phyloP scores from a whole-genome alignment of 352 stramenopile species.

The Pythium dissotocum region DNA sequence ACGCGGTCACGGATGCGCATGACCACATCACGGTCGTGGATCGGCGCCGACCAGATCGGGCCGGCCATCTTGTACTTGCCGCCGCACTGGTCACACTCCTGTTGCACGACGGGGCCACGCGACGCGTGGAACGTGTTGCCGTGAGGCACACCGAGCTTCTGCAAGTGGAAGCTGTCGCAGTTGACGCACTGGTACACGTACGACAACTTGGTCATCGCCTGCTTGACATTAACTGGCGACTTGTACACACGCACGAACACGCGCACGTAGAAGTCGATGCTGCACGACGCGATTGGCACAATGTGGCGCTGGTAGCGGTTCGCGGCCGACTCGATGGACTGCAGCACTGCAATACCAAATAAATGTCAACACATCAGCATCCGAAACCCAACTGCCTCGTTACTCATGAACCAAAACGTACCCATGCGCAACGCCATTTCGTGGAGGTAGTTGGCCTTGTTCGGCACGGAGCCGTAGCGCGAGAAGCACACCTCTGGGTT shows the following conservation, averaged over 20 bases:
- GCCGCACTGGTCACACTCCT: slow-evolving; percentile 77
- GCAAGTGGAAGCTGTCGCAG: slow-evolving; percentile 98
- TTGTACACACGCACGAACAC: slow-evolving; percentile 99
- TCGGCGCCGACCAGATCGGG: slow-evolving; percentile 96
- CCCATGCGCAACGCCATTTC: slow-evolving; percentile 87
- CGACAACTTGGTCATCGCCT: slow-evolving; percentile 90
- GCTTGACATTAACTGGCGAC: slow-evolving; percentile 94
- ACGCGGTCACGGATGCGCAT: slow-evolving; percentile 81
- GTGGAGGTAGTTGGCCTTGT: slow-evolving; percentile 89
- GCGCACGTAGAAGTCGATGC: slow-evolving; percentile 99
- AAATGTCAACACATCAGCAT: background rate
- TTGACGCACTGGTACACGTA: slow-evolving; percentile 91
- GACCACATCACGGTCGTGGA: slow-evolving; percentile 94
- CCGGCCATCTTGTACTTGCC: slow-evolving; percentile 92
- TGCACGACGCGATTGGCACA: slow-evolving; percentile 96
- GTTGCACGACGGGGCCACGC: slow-evolving; percentile 65
- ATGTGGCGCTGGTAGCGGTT: slow-evolving; percentile 97
- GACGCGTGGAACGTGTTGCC: slow-evolving; percentile 87
- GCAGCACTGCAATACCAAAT: slow-evolving; percentile 82
- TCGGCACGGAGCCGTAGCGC: slow-evolving; percentile 79
- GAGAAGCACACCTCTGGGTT: slow-evolving; percentile 90
- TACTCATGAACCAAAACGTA: slow-evolving; percentile 22
- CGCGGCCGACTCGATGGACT: slow-evolving; percentile 93
- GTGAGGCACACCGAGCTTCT: slow-evolving; percentile 89
- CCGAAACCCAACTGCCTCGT: background rate